Conservation (phyloP, 2,329 filamentous ascomycete species). For the Passalora sequoiae region DNA sequence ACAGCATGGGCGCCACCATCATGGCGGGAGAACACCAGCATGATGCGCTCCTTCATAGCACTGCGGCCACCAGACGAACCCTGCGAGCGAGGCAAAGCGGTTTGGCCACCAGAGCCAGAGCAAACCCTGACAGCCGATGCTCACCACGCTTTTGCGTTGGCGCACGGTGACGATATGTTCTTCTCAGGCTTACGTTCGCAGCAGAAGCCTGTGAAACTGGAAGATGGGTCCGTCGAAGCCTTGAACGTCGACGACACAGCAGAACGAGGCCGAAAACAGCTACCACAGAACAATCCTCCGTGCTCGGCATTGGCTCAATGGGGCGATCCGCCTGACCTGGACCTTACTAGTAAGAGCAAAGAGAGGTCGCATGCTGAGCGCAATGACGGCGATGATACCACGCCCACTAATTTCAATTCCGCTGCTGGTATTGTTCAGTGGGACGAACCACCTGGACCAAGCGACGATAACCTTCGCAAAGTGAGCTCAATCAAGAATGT, state of each 20-base stretch:
- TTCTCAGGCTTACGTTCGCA: background rate
- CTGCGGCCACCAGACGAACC: constrained; percentile 1
- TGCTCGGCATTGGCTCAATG: constrained; percentile 1
- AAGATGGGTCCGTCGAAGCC: background rate
- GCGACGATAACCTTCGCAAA: background rate
- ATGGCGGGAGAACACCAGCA: background rate
- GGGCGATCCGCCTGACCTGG: constrained; percentile 1
- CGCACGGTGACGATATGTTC: background rate
- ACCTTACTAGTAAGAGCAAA: too few relatives aligned
- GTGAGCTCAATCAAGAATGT: background rate
- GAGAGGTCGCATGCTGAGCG: too few relatives aligned
- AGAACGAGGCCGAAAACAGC: too few relatives aligned
- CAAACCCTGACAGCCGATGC: background rate
- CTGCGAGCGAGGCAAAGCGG: background rate
- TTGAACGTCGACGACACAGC: too few relatives aligned
- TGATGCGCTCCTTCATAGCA: background rate
- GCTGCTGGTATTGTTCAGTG: background rate
- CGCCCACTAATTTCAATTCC: too few relatives aligned
- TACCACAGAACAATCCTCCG: background rate
- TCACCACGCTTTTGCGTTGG: background rate
- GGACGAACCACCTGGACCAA: background rate
- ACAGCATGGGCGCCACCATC: background rate
- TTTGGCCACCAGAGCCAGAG: background rate
- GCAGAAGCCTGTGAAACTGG: background rate
- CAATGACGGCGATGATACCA: too few relatives aligned